These are phyloP conservation scores for Pseudogymnoascus sp. DNA, from an alignment of 2,329 filamentous ascomycete species.

Conservation along the genomic window DNA sequence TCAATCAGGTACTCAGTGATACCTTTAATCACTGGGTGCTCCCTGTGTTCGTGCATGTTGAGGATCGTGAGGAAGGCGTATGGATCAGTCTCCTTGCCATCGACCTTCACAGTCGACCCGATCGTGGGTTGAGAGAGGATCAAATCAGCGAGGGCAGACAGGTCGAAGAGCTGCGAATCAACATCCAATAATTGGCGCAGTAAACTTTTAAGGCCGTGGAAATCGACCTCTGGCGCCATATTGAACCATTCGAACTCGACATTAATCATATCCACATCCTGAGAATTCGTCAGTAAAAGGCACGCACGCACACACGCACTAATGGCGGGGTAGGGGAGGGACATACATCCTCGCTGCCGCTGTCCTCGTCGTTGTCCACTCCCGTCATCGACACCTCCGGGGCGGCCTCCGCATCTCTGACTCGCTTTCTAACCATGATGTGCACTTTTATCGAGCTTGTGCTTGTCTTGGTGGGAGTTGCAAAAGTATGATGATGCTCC, in stretches of 20 bases:
- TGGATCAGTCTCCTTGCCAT: slow-evolving; percentile 84
- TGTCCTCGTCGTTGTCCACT: slow-evolving; percentile 21
- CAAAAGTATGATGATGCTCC: neutral
- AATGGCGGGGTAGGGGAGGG: neutral
- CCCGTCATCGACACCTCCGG: slow-evolving; percentile 23
- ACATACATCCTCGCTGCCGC: slow-evolving; percentile 26
- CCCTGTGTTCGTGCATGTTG: slow-evolving; percentile 72
- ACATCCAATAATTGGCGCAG: slow-evolving; percentile 88
- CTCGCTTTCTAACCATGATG: slow-evolving; percentile 31
- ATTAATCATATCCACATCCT: slow-evolving; percentile 88
- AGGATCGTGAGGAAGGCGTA: slow-evolving; percentile 88
- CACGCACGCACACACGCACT: neutral
- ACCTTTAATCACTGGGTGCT: slow-evolving; percentile 64
- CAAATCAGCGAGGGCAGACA: slow-evolving; percentile 78
- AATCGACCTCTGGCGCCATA: slow-evolving; percentile 81
- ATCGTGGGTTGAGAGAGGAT: slow-evolving; percentile 81
- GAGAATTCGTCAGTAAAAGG: slow-evolving; percentile 8
- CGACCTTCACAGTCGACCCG: slow-evolving; percentile 94
- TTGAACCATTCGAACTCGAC: slow-evolving; percentile 99
- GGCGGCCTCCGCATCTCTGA: slow-evolving; percentile 27
- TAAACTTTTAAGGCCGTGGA: slow-evolving; percentile 87
- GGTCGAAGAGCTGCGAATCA: slow-evolving; percentile 77
- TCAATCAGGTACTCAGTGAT: slow-evolving; percentile 64
- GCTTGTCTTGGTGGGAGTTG: neutral
- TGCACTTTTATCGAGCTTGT: neutral